Evolutionary conservation across 2,329 filamentous ascomycete genomes (phyloP), one percentile per base, ranked within the genome.

Genomic region (Ophiocordyceps robertsii): DNA sequence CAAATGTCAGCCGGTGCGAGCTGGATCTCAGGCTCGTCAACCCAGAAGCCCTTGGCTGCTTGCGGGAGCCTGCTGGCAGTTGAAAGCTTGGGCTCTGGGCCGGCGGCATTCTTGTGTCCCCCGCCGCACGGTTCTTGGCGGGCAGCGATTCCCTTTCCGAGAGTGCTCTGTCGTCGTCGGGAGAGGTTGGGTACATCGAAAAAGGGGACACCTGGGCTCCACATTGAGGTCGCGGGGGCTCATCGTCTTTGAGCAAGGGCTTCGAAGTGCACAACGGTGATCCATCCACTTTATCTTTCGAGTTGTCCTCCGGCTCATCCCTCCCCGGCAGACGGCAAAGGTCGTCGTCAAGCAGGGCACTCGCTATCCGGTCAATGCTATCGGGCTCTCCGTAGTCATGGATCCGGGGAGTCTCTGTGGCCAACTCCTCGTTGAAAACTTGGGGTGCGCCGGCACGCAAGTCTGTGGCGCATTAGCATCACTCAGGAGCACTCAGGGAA

Each of bases 291-390:
- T 11, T 17, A 29, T 19, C 33, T 9, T 29, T 19, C 10, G 37
- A 19, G 8, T n/a, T 1, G 19, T 13, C 21, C 4, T 5, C 14
- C 12, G 16, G 6, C 6, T 37, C n/a, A 19, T 41, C 32, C 12
- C 41, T 43, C 13, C 30, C 40, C 12, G 39, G 10, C 24, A 27
- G 27, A 19, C n/a, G 29, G 13, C 43, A 5, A 29, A 52, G 53
- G 40, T 56, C 51, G 9, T 57, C 56, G 9, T 57, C 56, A 4
- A 59, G 41, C 2, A 58, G 41, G 29, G 52, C 52, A 29, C 56
- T 60, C n/a, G 56, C 57, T 41, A 59, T 53, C 39, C 53, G 50
- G 7, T 57, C 53, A 17, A 56, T 47, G 37, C 41, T 47, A 27
- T 38, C 38, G 27, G 44, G 40, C 13, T 39, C 45, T n/a, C 31